Base-by-base conservation (phyloP, 805 yeast species). In the Candida stauntonica region DNA sequence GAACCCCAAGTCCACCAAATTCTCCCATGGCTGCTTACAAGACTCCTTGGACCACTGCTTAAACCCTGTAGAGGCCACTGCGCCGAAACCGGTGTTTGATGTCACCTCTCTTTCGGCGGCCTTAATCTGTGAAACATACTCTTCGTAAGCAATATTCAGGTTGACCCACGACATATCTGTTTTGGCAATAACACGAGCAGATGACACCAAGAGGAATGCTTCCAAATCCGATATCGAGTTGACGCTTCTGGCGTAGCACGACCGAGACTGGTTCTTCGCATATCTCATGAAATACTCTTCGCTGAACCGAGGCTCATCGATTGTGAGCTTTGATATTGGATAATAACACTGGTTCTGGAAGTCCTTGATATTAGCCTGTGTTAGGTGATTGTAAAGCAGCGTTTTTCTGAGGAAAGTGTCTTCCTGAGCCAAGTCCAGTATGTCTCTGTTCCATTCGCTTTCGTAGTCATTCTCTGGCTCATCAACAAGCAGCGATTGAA, bases 121-220 rank as follows among this genome's bases (percentile, higher is more conserved):
- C 38, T 72, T 70, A 31, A 78, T 66, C 67, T 79, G 70, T 2
- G 62, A 65, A n/a, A 55, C 53, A 58, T 86, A 91, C 57, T 91
- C 98, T 23, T 78, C 79, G 57, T 79, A 82, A 0, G 81, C 83
- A 41, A 87, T 62, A 48, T 84, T 85, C 60, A 88, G 80, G 57
- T 86, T 89, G 15, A 86, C 72, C n/a, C 69, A 67, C 12, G 68
- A 77, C 17, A 75, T 60, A 16, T 73, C 79, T 20, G 69, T 68
- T 49, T 79, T 83, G 35, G 75, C 67, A 17, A 77, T 67, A 36
- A 81, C 79, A 31, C 97, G 67, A 0, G 94, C 86, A 0, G 89
- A 81, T 30, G 87, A 77, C 5, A 89, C 77, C 12, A 86, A 61
- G 29, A 91, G 54, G 14, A 83, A 73, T 33, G 82, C 56, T 52